phyloP scores from a whole-genome alignment of 2,329 filamentous ascomycete genomes.

The Diaporthe caulivora region DNA sequence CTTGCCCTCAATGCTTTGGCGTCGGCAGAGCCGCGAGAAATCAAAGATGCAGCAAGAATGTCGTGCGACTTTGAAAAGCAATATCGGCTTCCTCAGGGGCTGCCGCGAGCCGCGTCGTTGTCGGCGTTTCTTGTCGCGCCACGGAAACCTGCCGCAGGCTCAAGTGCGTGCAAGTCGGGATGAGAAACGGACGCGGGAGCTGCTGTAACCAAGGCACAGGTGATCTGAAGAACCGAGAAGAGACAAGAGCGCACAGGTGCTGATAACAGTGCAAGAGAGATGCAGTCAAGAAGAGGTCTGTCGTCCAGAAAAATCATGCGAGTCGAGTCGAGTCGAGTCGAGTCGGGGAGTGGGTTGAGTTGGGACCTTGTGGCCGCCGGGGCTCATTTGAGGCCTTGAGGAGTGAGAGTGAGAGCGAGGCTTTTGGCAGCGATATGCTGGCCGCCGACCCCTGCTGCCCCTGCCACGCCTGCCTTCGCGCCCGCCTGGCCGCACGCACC shows the following conservation, averaged over 20 bases:
- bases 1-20: not conserved
- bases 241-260: not conserved
- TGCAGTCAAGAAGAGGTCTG: not conserved
- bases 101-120: not conserved
- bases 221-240: not conserved
- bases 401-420: not conserved
- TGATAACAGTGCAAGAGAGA: not conserved
- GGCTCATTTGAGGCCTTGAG: not conserved
- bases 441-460: constrained; percentile 8
- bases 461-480: not conserved
- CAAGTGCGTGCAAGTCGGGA: not conserved
- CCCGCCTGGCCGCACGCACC: not conserved
- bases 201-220: not conserved
- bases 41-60: not conserved
- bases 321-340: not conserved
- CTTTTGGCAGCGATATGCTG: constrained; percentile 27
- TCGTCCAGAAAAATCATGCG: constrained; percentile 2
- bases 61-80: not conserved
- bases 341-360: not conserved
- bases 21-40: constrained; percentile 7
- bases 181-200: not conserved
- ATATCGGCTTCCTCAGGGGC: not conserved
- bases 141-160: not conserved
- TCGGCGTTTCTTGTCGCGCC: constrained; percentile 1
- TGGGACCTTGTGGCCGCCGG: not conserved